Conservation (phyloP, 176 grass and related monocot genomes). For the Alloteropsis semialata region DNA sequence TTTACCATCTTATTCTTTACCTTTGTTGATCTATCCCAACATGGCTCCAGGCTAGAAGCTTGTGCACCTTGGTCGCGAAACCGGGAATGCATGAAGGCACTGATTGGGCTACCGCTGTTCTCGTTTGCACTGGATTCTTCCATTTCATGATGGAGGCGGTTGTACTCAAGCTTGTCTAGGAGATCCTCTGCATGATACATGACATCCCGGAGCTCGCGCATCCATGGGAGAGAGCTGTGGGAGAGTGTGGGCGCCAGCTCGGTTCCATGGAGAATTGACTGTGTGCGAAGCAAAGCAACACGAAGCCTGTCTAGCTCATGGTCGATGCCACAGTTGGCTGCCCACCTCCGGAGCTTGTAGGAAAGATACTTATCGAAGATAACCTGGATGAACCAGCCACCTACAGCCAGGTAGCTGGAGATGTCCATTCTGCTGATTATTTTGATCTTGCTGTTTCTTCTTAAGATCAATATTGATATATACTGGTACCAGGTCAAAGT, state of each 20-base stretch:
- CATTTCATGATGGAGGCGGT: constrained; percentile 42
- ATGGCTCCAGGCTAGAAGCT: constrained; percentile 2
- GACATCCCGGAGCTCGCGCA: constrained; percentile 46
- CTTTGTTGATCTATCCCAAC: constrained; percentile 15
- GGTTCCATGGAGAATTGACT: constrained; percentile 34
- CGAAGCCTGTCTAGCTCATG: constrained; percentile 46
- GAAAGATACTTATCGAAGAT: constrained; percentile 64
- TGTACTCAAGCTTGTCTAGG: constrained; percentile 60
- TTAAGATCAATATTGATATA: neutral
- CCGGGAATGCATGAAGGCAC: constrained; percentile 23
- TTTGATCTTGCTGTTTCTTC: constrained; percentile 3
- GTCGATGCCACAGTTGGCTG: constrained; percentile 32
- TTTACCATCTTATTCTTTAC: constrained; percentile 22
- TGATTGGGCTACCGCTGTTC: constrained; percentile 30
- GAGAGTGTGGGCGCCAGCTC: constrained; percentile 16
- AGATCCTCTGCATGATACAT: constrained; percentile 53
- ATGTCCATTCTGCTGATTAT: constrained; percentile 15
- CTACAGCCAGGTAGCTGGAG: constrained; percentile 31
- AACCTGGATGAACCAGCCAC: constrained; percentile 69
- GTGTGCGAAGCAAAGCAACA: constrained; percentile 44
- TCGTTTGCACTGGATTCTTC: constrained; percentile 31
- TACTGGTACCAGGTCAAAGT: neutral
- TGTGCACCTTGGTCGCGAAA: constrained; percentile 5
- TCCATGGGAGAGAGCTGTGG: constrained; percentile 25
- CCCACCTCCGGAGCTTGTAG: constrained; percentile 44